These are phyloP conservation scores for Solanum chaucha DNA, from an alignment of 257 asterid genomes.

Conservation along the genomic window DNA sequence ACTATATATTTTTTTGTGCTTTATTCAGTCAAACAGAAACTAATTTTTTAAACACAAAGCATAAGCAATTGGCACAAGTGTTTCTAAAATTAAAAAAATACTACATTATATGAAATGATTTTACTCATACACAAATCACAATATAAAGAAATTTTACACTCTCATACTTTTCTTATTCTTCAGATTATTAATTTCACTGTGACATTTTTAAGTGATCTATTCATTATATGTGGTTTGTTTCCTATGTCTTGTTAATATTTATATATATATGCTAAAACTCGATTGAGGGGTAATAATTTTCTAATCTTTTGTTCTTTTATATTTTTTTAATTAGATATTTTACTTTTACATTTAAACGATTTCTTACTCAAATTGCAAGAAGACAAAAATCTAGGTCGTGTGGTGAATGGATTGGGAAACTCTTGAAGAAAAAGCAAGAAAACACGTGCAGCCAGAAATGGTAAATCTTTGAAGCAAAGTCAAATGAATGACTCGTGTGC, in stretches of 20 bases:
- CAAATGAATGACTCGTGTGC: neutral
- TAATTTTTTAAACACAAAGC: neutral
- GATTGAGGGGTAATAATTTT: no score
- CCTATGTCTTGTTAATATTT: no score
- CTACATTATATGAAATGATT: no score
- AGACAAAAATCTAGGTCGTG: neutral
- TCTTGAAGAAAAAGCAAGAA: neutral
- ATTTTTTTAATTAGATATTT: no score
- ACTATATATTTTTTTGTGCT: neutral
- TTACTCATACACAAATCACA: neutral
- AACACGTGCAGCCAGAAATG: neutral
- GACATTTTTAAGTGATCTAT: no score
- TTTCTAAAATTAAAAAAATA: neutral
- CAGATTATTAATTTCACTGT: neutral
- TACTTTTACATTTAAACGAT: neutral
- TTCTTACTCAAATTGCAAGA: neutral
- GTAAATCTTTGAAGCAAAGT: neutral
- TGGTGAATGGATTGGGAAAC: neutral
- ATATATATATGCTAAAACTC: no score
- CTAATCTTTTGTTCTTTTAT: neutral
- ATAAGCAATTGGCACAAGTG: neutral
- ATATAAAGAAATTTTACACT: no score
- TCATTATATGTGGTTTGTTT: no score
- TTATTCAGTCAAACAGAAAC: neutral
- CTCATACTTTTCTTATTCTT: neutral